These are phyloP conservation scores for Phoma sp. DNA, from an alignment of 2,329 filamentous ascomycete species.

Conservation along the genomic window DNA sequence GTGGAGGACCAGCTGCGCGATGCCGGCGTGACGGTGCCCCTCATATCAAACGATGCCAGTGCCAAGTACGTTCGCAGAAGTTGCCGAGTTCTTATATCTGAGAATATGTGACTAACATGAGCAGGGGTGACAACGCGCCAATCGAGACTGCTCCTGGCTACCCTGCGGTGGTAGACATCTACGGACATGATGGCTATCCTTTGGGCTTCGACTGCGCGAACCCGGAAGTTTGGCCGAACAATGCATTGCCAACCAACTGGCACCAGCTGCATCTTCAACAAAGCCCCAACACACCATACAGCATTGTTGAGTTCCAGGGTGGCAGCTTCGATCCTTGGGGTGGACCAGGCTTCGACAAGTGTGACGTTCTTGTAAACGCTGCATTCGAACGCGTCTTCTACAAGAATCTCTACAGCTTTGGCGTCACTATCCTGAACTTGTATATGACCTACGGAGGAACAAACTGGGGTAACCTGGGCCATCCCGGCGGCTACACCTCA, in stretches of 20 bases:
- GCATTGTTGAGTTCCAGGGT: constrained; percentile 72
- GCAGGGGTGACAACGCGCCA: constrained; percentile 61
- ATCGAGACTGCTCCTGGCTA: constrained; percentile 57
- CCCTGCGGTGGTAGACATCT: constrained; percentile 65
- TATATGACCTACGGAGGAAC: constrained; percentile 84
- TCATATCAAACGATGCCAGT: constrained; percentile 74
- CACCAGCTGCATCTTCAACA: constrained; percentile 61
- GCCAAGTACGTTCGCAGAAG: background rate
- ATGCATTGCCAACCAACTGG: constrained; percentile 63
- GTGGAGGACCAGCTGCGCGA: constrained; percentile 71
- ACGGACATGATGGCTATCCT: constrained; percentile 63
- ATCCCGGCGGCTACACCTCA: constrained; percentile 63
- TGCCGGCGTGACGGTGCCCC: constrained; percentile 73
- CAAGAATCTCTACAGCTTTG: constrained; percentile 74
- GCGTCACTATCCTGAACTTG: constrained; percentile 70
- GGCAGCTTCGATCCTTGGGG: constrained; percentile 78
- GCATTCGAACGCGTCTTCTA: constrained; percentile 81
- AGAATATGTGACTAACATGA: constrained; percentile 12
- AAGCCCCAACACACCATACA: constrained; percentile 70
- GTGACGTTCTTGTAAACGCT: constrained; percentile 68
- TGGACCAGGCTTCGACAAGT: constrained; percentile 71
- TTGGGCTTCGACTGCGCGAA: constrained; percentile 64
- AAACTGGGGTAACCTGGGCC: constrained; percentile 75
- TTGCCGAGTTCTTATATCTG: constrained; percentile 36
- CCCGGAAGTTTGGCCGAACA: constrained; percentile 65